phyloP scores from a whole-genome alignment of 2,329 filamentous ascomycete genomes.

The Cryphonectria naterciae region DNA sequence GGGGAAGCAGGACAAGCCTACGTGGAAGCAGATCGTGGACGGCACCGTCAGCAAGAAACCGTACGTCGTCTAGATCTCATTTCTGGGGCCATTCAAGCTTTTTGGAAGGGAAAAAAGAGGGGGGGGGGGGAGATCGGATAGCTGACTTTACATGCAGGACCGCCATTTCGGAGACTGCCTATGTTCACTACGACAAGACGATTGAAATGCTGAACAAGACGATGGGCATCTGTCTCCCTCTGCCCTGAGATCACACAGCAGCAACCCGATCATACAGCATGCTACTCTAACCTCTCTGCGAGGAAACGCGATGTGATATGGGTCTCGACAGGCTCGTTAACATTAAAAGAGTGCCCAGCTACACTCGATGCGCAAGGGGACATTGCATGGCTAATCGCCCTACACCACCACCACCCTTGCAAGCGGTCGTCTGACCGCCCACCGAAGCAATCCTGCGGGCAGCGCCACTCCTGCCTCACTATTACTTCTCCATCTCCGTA shows the following conservation, averaged over 20 bases:
- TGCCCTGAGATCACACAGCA: constrained; percentile 13
- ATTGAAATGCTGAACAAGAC: constrained; percentile 74
- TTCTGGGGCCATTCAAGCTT: not conserved
- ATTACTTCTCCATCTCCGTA: not conserved
- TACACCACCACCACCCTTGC: not conserved
- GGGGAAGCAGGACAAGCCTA: constrained; percentile 41
- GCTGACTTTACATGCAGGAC: constrained; percentile 31
- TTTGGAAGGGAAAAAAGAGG: not conserved
- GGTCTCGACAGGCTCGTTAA: not conserved
- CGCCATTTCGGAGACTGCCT: constrained; percentile 42
- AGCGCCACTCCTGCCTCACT: not conserved
- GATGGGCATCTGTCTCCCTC: constrained; percentile 68
- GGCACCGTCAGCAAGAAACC: constrained; percentile 1
- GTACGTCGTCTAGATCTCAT: constrained; percentile 28
- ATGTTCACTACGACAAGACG: constrained; percentile 69
- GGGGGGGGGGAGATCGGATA: constrained; percentile 24
- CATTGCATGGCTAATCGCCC: not conserved
- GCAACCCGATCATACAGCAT: not conserved
- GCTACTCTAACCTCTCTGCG: not conserved
- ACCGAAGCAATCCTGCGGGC: not conserved
- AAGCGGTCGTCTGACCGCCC: not conserved
- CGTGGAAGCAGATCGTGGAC: constrained; percentile 17
- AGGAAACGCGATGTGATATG: not conserved
- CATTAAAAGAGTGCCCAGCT: not conserved
- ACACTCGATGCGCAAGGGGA: not conserved